phyloP scores from a whole-genome alignment of 352 stramenopile genomes.

The Phytophthora constricta region DNA sequence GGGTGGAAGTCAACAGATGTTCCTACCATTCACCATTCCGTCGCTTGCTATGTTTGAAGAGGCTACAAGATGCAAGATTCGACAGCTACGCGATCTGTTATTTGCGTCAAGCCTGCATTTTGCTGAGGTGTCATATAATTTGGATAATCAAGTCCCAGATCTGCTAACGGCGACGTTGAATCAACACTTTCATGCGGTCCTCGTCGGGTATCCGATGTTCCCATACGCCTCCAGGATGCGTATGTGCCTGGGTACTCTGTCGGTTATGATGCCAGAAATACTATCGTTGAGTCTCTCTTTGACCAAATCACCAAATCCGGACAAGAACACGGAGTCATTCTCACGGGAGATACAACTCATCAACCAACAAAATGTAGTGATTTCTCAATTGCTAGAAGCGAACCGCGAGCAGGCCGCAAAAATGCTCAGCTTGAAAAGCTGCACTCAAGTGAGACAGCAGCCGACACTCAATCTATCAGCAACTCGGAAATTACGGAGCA shows the following conservation, averaged over 20 bases:
- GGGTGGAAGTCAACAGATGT: conserved; percentile 14
- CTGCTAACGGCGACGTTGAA: not conserved
- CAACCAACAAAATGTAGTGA: not conserved
- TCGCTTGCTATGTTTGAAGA: not conserved
- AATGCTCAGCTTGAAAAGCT: not conserved
- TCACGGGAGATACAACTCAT: not conserved
- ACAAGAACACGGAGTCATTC: not conserved
- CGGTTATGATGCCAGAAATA: not conserved
- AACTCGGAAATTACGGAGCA: not conserved
- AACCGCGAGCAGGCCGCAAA: not conserved
- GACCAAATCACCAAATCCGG: not conserved
- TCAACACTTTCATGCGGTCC: not conserved
- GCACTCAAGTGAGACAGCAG: not conserved
- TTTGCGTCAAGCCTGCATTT: not conserved
- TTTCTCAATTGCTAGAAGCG: not conserved
- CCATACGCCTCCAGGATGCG: not conserved
- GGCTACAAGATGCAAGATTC: not conserved
- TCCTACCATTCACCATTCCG: not conserved
- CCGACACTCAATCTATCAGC: not conserved
- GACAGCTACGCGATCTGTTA: not conserved
- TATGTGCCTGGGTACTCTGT: not conserved
- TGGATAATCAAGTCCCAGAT: not conserved
- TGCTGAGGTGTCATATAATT: not conserved
- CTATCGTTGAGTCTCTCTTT: not conserved
- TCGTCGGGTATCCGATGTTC: not conserved